Conservation (phyloP, 495 filamentous ascomycete genomes). For the Penicillium egyptiacum region DNA sequence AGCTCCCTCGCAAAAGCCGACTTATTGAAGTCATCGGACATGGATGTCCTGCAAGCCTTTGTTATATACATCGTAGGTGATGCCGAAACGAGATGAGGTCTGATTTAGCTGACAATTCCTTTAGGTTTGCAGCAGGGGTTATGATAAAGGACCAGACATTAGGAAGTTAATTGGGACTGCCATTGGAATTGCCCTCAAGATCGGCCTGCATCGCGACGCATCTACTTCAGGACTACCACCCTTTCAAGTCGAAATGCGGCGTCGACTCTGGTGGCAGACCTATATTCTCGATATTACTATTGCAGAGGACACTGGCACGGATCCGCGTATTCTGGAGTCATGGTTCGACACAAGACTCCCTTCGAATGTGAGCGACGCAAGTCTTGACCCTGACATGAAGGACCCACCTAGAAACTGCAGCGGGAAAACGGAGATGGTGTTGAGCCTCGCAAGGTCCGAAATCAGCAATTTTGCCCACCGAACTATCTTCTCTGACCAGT, state of each 20-base stretch:
- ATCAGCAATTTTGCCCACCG: constrained; percentile 41
- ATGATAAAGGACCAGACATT: constrained; percentile 53
- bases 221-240: not conserved
- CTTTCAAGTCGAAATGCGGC: not conserved
- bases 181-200: constrained; percentile 66
- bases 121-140: constrained; percentile 48
- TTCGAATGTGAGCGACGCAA: constrained; percentile 67
- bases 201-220: constrained; percentile 20
- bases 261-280: constrained; percentile 40
- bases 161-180: constrained; percentile 59
- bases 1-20: constrained; percentile 64
- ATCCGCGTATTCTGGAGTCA: constrained; percentile 61
- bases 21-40: constrained; percentile 62
- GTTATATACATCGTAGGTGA: constrained; percentile 57
- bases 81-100: not conserved
- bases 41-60: constrained; percentile 68
- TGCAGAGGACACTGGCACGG: constrained; percentile 70
- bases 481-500: constrained; percentile 29
- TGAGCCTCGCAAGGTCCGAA: constrained; percentile 63
- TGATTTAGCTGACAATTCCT: not conserved
- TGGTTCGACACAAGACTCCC: constrained; percentile 64
- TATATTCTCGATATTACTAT: constrained; percentile 67
- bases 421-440: constrained; percentile 73
- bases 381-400: constrained; percentile 60
- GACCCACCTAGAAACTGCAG: constrained; percentile 48